Base-by-base conservation (phyloP, 2,329 filamentous ascomycete genomes). In the Fusarium sp. region DNA sequence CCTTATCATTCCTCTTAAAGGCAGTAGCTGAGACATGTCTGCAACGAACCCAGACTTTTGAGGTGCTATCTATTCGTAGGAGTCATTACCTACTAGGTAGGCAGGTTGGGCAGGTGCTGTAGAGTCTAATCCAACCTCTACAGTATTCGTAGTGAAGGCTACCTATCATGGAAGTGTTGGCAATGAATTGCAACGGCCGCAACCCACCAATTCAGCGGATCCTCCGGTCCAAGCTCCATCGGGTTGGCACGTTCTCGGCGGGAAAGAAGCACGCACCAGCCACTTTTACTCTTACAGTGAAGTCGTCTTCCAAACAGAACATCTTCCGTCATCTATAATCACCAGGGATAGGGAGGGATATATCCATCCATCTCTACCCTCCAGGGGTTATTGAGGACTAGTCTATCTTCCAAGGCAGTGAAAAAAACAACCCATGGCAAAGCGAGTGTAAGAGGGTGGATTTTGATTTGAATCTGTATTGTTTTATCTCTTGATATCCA, bases 371-470 rank as follows among this genome's bases (percentile, higher is more conserved):
- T 22, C 22, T 22, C 22, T 22, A 22, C 22, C 41, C 62, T 30
- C 34, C 49, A 64, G 71, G 71, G 71, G 62, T 62, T 53, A 34
- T 61, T 65, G 64, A 71, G 67, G 63, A 67, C 58, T 71, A 70
- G 63, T 64, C 48, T 71, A 70, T 71, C 71, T 74, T 74, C 68
- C 62, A 74, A 70, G 65, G 69, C 58, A 72, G 65, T 58, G 63
- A 13, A 8, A 38, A 32, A 46, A 51, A 40, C 58, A 41, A 22
- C 41, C 63, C 64, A 38, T 61, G 56, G 34, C 34, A 52, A 62
- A 49, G 48, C 38, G 55, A 63, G 44, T 53, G 51, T 58, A 53
- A 41, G 30, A 53, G 24, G 49, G 32, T 25, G 34, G 38, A 16
- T 53, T 53, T 53, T 53, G 49, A 53, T 53, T 53, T 43, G 49